Evolutionary conservation across 1,139 yeast species (phyloP), one percentile per base, ranked within the genome.

Genomic region (Diutina rugosa): DNA sequence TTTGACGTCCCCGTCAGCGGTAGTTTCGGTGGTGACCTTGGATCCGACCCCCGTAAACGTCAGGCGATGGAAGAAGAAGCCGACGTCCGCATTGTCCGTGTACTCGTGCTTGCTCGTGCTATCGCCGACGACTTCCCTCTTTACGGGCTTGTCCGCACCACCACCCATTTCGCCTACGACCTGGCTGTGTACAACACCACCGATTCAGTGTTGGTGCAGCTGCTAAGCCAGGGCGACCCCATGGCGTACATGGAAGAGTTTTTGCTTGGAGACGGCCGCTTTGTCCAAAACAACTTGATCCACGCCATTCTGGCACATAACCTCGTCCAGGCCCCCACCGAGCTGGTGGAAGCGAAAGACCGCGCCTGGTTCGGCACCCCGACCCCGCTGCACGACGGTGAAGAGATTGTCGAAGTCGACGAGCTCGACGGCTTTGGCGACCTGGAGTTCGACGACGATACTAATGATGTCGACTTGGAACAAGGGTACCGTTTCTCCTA

Each of bases 1-100:
- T 80, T 85, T 63, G 91, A 86, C 67, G 69, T 81, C 55, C 90
- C 91, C 8, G 73, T 79, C 16, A 80, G 87, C 60, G 93, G 91
- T 3, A 79, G 84, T 5, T 68, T 29, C 16, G 53, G 53, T n/a
- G 18, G 53, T 16, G 53, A 49, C 28, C 16, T 47, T 14, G n/a
- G 28, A 10, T 12, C 28, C 2, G 53, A 49, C 16, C 44, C 53
- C 8, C 41, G 53, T 12, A 49, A 49, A 9, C 53, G 63, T 55
- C 67, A 64, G 57, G 66, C 63, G 59, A 63, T 68, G 68, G 76
- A 71, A 57, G 63, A 64, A 30, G 70, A 72, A 52, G 74, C 72
- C 57, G 76, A 74, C 56, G 80, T 76, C 56, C 68, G 87, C 60
- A 74, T 78, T 28, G 69, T 79, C 6, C 69, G 88, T 58, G 75